Percentiles rank a stretch among this genome's conserved stretches.
phyloP scores from a whole-genome alignment of 495 filamentous ascomycete genomes.

The Trichocladium uniseriatum region DNA sequence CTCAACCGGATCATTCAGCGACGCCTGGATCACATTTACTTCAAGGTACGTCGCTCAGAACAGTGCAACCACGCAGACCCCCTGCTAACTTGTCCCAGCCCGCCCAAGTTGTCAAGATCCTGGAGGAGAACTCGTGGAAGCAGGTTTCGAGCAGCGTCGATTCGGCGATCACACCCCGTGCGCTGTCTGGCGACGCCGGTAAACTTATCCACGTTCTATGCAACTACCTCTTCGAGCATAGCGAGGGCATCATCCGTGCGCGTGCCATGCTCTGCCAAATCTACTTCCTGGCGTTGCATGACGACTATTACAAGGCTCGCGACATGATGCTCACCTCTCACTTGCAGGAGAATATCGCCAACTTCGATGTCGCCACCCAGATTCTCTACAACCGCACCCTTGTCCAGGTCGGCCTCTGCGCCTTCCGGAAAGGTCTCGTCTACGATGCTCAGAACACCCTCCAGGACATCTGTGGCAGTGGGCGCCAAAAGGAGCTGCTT shows the following conservation, averaged over 20 bases:
- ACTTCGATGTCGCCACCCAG: slow-evolving; percentile 91
- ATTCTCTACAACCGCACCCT: slow-evolving; percentile 98
- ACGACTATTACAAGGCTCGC: slow-evolving; percentile 92
- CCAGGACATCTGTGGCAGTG: slow-evolving; percentile 94
- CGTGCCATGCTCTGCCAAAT: slow-evolving; percentile 97
- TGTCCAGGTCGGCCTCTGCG: slow-evolving; percentile 95
- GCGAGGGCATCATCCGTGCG: slow-evolving; percentile 89
- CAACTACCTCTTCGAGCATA: slow-evolving; percentile 89
- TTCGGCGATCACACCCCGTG: slow-evolving; percentile 70
- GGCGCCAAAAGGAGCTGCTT: slow-evolving; percentile 92
- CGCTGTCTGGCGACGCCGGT: slow-evolving; percentile 51
- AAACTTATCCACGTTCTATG: slow-evolving; percentile 77
- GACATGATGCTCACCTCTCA: slow-evolving; percentile 99
- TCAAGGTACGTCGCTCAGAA: slow-evolving; percentile 56
- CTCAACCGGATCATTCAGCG: slow-evolving; percentile 88
- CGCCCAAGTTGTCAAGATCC: slow-evolving; percentile 79
- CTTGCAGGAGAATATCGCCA: slow-evolving; percentile 87
- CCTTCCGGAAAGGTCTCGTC: slow-evolving; percentile 91
- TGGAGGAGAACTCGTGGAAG: slow-evolving; percentile 90
- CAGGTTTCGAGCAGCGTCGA: slow-evolving; percentile 60
- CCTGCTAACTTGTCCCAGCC: slow-evolving; percentile 47
- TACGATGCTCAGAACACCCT: slow-evolving; percentile 96
- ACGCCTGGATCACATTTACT: slow-evolving; percentile 93
- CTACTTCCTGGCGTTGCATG: slow-evolving; percentile 94
- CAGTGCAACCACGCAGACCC: background rate